Conservation (phyloP, 106 monocot genomes). For the Dactylorhiza incarnata region DNA sequence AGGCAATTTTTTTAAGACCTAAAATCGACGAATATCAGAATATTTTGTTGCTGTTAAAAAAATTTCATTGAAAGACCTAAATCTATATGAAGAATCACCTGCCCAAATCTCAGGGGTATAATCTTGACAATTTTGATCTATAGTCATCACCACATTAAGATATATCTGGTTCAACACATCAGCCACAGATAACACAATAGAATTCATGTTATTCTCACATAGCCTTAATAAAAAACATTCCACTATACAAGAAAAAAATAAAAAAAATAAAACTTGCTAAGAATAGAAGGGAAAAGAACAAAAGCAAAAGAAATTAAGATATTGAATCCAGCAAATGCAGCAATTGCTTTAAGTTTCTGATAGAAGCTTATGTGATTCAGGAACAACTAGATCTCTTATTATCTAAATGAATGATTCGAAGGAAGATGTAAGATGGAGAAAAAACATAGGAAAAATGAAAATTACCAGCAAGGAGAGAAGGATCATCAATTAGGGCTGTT, state of each 20-base stretch:
- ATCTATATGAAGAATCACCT: background rate
- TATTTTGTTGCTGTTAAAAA: background rate
- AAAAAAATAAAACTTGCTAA: background rate
- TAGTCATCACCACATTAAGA: background rate
- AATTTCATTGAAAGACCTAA: slow-evolving; percentile 1
- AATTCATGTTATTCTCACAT: background rate
- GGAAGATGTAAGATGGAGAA: background rate
- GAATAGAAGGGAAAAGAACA: background rate
- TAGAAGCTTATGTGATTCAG: background rate
- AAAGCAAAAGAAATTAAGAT: background rate
- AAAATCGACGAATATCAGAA: background rate
- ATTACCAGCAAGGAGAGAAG: background rate
- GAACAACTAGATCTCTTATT: background rate
- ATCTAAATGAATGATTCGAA: background rate
- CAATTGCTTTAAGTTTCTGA: background rate
- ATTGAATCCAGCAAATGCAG: background rate
- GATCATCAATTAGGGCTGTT: slow-evolving; percentile 44
- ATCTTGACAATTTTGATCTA: background rate
- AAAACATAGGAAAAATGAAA: background rate
- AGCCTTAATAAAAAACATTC: background rate
- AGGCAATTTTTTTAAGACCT: background rate
- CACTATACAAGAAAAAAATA: background rate
- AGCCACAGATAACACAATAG: background rate
- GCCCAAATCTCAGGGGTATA: background rate
- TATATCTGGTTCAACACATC: background rate